Evolutionary conservation across 495 filamentous ascomycete species (phyloP).

Genomic region (Xylaria palmicola): DNA sequence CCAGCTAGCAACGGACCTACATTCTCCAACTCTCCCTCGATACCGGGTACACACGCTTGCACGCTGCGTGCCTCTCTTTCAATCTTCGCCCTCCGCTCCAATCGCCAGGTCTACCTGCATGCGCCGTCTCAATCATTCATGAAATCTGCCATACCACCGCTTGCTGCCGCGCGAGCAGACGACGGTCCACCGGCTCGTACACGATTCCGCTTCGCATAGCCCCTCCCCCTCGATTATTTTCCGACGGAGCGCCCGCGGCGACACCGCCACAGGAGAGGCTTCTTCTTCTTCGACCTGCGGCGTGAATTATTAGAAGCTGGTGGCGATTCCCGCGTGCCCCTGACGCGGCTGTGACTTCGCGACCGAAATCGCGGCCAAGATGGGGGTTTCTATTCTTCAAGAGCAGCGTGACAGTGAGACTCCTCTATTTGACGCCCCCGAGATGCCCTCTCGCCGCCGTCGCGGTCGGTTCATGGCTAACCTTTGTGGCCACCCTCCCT

Average conservation of each 20-base stretch:
- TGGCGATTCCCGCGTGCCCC: not conserved
- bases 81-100: not conserved
- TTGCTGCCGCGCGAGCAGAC: not conserved
- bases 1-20: not conserved
- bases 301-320: not conserved
- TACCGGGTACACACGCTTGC: not conserved
- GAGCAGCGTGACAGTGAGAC: constrained; percentile 45
- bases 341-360: constrained; percentile 1
- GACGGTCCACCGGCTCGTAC: not conserved
- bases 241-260: not conserved
- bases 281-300: not conserved
- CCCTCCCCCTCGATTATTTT: not conserved
- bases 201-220: not conserved
- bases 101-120: not conserved
- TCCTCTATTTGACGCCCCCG: not conserved
- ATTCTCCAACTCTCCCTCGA: not conserved
- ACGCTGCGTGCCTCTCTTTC: not conserved
- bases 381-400: constrained; percentile 41
- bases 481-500: not conserved
- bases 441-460: not conserved
- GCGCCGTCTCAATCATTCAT: not conserved
- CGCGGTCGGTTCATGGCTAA: constrained; percentile 6
- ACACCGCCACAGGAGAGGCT: too few relatives aligned
- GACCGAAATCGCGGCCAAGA: constrained; percentile 22
- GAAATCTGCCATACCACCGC: not conserved